Conservation (phyloP, 345 rosid genomes). For the Punica granatum region DNA sequence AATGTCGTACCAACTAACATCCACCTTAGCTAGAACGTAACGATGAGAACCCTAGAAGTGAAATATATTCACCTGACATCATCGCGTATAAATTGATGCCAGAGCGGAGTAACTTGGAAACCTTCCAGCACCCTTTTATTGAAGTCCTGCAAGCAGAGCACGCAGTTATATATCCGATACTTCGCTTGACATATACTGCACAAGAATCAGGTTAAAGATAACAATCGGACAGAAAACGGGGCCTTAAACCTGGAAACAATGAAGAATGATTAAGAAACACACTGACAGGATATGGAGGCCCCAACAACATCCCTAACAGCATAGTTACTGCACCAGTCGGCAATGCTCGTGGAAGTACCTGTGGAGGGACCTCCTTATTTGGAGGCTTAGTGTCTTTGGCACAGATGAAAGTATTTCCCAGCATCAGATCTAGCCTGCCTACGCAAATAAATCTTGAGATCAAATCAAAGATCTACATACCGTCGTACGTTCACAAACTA, state of each 20-base stretch:
- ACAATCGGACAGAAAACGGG: no score
- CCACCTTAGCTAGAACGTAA: not conserved
- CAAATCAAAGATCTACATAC: not conserved
- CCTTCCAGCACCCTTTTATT: slow-evolving; percentile 66
- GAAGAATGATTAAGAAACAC: no score
- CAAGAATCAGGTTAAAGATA: not conserved
- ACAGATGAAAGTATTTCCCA: slow-evolving; percentile 75
- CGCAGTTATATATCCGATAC: not conserved
- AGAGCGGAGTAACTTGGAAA: slow-evolving; percentile 85
- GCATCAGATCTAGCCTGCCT: slow-evolving; percentile 77
- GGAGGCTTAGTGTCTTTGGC: slow-evolving; percentile 52
- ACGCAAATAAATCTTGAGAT: slow-evolving; percentile 16
- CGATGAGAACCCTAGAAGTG: not conserved
- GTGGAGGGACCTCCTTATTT: slow-evolving; percentile 68
- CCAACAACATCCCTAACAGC: no score
- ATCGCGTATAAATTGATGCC: slow-evolving; percentile 86
- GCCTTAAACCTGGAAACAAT: no score
- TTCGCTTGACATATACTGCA: not conserved
- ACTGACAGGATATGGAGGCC: no score
- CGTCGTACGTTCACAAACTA: no score
- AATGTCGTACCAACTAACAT: not conserved
- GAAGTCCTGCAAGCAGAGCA: slow-evolving; percentile 56
- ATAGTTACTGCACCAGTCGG: no score
- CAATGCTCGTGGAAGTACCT: no score
- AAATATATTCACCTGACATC: slow-evolving; percentile 47